Evolutionary conservation across 306 rosid species (phyloP).

Genomic region (Luffa acutangula): DNA sequence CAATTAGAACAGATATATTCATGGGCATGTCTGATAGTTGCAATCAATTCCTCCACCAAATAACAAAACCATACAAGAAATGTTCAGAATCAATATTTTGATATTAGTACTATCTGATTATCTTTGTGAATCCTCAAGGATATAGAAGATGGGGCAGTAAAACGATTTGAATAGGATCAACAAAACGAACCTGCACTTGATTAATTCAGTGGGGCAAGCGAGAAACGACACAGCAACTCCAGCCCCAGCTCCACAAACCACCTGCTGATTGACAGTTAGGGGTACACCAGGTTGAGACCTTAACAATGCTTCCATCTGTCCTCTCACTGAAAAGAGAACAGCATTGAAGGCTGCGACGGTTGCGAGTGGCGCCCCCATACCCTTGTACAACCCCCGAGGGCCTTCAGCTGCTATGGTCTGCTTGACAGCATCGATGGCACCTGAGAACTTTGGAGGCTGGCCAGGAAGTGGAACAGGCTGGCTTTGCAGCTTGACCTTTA

Average conservation of each 20-base stretch:
- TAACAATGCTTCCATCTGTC: slow-evolving; percentile 68
- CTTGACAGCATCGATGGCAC: slow-evolving; percentile 92
- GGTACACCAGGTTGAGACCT: slow-evolving; percentile 67
- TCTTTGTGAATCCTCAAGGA: background rate
- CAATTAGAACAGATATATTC: background rate
- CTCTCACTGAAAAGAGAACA: slow-evolving; percentile 78
- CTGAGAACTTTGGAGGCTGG: slow-evolving; percentile 58
- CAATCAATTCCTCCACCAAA: background rate
- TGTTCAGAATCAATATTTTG: background rate
- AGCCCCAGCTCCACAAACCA: slow-evolving; percentile 82
- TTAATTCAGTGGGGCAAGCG: slow-evolving; percentile 90
- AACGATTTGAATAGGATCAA: background rate
- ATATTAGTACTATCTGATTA: background rate
- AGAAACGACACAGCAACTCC: slow-evolving; percentile 87
- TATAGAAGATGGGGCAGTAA: background rate
- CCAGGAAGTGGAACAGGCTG: slow-evolving; percentile 87
- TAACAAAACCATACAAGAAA: background rate
- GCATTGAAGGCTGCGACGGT: slow-evolving; percentile 97
- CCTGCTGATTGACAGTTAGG: slow-evolving; percentile 65
- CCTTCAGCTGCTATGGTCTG: slow-evolving; percentile 94
- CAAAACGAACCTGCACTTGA: slow-evolving; percentile 76
- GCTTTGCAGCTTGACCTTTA: slow-evolving; percentile 98
- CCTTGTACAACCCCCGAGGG: slow-evolving; percentile 83
- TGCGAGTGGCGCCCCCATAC: slow-evolving; percentile 98
- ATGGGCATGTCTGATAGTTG: background rate